A percentile compares a stretch with the other conserved stretches of the same genome.
Evolutionary conservation across 2,329 filamentous ascomycete species (phyloP).

Genomic region (Ceratocystis smalleyi): DNA sequence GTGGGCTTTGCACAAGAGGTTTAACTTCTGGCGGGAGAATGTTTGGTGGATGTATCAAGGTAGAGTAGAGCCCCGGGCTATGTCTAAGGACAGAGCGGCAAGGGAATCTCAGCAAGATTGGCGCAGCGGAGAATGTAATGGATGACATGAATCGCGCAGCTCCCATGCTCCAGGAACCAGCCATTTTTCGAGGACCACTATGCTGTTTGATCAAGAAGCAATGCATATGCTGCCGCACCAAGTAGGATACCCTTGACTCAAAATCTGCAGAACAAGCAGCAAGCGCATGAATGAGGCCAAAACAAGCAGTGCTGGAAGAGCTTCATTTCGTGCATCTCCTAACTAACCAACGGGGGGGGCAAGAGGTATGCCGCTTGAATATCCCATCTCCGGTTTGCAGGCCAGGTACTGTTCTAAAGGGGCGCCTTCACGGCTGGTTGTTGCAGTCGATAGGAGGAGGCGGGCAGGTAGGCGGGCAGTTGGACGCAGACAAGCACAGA

Average conservation of each 20-base stretch:
- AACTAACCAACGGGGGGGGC: not conserved
- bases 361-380: not conserved
- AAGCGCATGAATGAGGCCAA: not conserved
- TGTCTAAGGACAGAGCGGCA: not conserved
- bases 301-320: not conserved
- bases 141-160: not conserved
- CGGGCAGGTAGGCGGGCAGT: not conserved
- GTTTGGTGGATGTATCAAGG: not conserved
- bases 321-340: not conserved
- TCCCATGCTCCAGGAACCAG: not conserved
- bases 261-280: conserved; percentile 1
- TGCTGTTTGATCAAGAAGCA: not conserved
- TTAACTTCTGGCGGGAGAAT: not conserved
- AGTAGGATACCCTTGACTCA: conserved; percentile 2
- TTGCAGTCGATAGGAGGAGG: not conserved
- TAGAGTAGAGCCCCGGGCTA: too few species aligned
- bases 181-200: not conserved
- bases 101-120: not conserved
- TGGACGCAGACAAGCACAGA: not conserved
- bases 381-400: not conserved
- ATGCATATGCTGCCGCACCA: not conserved
- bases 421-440: not conserved
- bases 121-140: not conserved
- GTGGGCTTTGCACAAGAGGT: not conserved
- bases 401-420: not conserved